Base-by-base conservation (phyloP, 306 rosid species). In the Sechiopsis laciniata region DNA sequence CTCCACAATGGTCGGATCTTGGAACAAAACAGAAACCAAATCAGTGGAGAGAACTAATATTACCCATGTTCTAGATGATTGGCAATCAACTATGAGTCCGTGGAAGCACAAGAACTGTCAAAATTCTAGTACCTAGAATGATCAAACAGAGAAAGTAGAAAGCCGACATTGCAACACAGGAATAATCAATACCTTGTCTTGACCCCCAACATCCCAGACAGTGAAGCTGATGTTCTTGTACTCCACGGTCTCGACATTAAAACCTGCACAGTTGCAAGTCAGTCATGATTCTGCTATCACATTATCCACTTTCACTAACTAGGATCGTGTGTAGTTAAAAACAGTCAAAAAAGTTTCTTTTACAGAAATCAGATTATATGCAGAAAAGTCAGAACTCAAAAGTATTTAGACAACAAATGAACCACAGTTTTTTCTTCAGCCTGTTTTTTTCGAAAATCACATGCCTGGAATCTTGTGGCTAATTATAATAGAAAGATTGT, bases 161-260 rank as follows among this genome's bases (percentile, higher is more conserved):
- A 76, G 71, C 17, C 20, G 45, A 62, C 14, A 29, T 32, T 10
- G 63, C 17, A n/a, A 14, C 35, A 73, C 32, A 72, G 35, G 42
- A 12, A 7, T 1, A 6, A 46, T 45, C 59, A 50, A 15, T 46
- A 91, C 97, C 96, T 89, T 89, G 90, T 89, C 93, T 76, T 91
- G 96, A 76, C 96, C 97, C 53, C 97, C 97, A 22, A 91, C 96
- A 84, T 91, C 97, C 97, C 97, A 91, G 61, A 91, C 97, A 54
- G 97, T 91, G 79, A 91, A 91, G 88, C 97, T 91, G 82, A 91
- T 91, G 96, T 91, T 91, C 86, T 91, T 89, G 74, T 91, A 91
- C 78, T 91, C 97, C 74, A 91, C 97, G 6, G 97, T 91, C 89
- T 91, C 97, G 78, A 91, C 97, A 64, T 91, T 91, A 79, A 91